Conservation (phyloP, 805 yeast species). For the Ogataea parapolymorpha region DNA sequence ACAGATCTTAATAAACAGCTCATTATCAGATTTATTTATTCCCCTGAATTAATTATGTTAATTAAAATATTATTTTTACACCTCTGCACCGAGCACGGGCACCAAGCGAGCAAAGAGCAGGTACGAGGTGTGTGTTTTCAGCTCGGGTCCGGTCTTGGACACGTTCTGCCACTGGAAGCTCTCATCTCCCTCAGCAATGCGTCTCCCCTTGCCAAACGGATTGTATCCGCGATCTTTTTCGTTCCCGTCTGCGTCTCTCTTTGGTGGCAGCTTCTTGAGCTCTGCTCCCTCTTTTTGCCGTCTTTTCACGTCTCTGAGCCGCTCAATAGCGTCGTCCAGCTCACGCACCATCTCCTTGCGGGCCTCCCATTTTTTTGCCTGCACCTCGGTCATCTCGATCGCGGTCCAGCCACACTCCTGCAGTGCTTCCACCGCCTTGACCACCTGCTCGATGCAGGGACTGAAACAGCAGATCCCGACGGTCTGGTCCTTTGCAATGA, state of each 20-base stretch:
- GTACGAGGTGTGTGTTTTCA: slow-evolving; percentile 92
- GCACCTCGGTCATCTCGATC: slow-evolving; percentile 90
- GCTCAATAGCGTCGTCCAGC: slow-evolving; percentile 72
- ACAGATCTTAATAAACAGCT: not conserved
- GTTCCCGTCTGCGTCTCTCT: slow-evolving; percentile 22
- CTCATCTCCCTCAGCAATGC: slow-evolving; percentile 85
- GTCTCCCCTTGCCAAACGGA: slow-evolving; percentile 89
- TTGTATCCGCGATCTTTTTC: slow-evolving; percentile 57
- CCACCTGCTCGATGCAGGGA: slow-evolving; percentile 97
- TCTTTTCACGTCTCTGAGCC: slow-evolving; percentile 74
- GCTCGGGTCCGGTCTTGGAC: slow-evolving; percentile 78
- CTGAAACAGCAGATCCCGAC: slow-evolving; percentile 90
- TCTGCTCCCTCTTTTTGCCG: slow-evolving; percentile 68
- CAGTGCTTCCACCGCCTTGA: slow-evolving; percentile 74
- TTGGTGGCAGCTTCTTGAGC: slow-evolving; percentile 38
- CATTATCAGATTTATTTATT: not conserved
- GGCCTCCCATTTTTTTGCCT: slow-evolving; percentile 80
- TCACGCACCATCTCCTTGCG: slow-evolving; percentile 83
- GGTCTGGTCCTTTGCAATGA: slow-evolving; percentile 48
- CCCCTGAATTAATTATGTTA: not conserved
- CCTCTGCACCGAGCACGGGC: slow-evolving; percentile 16
- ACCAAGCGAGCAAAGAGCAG: slow-evolving; percentile 75
- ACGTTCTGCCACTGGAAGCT: slow-evolving; percentile 78
- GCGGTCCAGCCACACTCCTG: slow-evolving; percentile 76
- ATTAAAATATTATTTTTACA: slow-evolving; percentile 1